Evolutionary conservation across 768 basidiomycete genomes (phyloP).

Genomic region (Kwoniella sp.): DNA sequence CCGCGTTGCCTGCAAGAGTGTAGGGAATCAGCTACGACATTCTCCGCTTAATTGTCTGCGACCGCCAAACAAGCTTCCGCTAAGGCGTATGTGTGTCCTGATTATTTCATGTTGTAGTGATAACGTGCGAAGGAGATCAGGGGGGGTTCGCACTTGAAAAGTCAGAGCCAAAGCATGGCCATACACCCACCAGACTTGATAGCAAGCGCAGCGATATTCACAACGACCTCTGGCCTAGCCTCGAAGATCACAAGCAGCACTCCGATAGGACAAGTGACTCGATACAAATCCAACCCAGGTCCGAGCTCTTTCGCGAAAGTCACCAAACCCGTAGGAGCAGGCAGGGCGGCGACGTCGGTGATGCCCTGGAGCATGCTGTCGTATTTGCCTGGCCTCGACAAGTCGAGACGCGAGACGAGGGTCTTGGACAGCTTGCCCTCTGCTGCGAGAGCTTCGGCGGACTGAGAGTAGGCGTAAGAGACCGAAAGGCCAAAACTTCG

Average conservation of each 20-base stretch:
- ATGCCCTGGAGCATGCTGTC: conserved; percentile 90
- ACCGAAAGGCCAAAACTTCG: not conserved
- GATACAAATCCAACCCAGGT: conserved; percentile 81
- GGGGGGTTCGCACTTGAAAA: no score
- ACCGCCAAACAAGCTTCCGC: no score
- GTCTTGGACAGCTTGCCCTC: conserved; percentile 81
- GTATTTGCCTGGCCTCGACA: conserved; percentile 78
- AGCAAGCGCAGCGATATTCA: conserved; percentile 93
- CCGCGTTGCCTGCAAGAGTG: conserved; percentile 75
- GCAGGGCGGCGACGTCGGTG: conserved; percentile 77
- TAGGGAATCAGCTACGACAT: conserved; percentile 3
- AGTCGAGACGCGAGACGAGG: conserved; percentile 82
- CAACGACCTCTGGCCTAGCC: conserved; percentile 93
- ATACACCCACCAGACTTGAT: conserved; percentile 92
- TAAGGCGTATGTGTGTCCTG: conserved; percentile 8
- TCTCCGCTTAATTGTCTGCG: not conserved
- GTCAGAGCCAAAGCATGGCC: not conserved
- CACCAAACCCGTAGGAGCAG: conserved; percentile 82
- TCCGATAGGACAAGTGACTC: conserved; percentile 94
- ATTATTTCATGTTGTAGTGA: conserved; percentile 88
- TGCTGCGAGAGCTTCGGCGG: conserved; percentile 75
- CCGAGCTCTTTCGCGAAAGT: conserved; percentile 89
- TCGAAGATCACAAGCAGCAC: conserved; percentile 96
- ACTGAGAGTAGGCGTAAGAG: conserved; percentile 58
- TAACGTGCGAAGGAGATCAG: conserved; percentile 70